These are phyloP conservation scores for Pythium rhizo-oryzae DNA, from an alignment of 352 stramenopile species.

Conservation along the genomic window DNA sequence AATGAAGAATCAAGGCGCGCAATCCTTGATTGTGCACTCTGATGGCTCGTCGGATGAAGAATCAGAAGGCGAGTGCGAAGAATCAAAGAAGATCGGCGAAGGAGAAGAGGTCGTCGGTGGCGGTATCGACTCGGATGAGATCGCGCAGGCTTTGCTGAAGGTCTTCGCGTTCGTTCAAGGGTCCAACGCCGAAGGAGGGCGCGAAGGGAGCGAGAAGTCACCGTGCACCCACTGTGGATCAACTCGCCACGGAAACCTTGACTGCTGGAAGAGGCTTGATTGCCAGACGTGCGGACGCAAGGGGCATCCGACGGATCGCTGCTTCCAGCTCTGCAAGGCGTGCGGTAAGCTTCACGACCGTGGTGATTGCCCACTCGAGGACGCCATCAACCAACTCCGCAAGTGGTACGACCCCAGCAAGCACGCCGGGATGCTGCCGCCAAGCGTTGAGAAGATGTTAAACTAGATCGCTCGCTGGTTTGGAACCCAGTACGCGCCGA, in stretches of 20 bases:
- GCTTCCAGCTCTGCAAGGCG: neutral
- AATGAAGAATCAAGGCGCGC: slow-evolving; percentile 1
- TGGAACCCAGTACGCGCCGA: slow-evolving; percentile 13
- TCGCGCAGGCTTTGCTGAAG: neutral
- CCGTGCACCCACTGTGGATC: slow-evolving; percentile 14
- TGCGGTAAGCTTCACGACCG: slow-evolving; percentile 9
- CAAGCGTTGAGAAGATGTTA: slow-evolving; percentile 14
- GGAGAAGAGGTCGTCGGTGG: no score
- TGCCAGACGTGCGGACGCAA: slow-evolving; percentile 13
- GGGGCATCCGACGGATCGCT: slow-evolving; percentile 18
- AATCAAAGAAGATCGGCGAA: neutral
- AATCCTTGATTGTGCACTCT: neutral
- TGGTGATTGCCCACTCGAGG: slow-evolving; percentile 7
- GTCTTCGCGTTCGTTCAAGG: neutral
- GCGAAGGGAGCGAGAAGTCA: slow-evolving; percentile 1
- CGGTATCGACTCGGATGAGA: neutral
- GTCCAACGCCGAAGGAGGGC: neutral
- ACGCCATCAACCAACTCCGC: slow-evolving; percentile 7
- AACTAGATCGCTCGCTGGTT: slow-evolving; percentile 15
- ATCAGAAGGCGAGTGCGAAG: neutral
- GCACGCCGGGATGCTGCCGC: slow-evolving; percentile 10
- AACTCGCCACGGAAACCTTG: neutral
- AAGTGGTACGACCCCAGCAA: slow-evolving; percentile 10
- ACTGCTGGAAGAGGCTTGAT: slow-evolving; percentile 4
- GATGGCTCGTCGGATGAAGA: neutral